A percentile compares a stretch with the other conserved stretches of the same genome.
Evolutionary conservation across 176 grass and related monocot genomes (phyloP).

Genomic region (Avena insularis): DNA sequence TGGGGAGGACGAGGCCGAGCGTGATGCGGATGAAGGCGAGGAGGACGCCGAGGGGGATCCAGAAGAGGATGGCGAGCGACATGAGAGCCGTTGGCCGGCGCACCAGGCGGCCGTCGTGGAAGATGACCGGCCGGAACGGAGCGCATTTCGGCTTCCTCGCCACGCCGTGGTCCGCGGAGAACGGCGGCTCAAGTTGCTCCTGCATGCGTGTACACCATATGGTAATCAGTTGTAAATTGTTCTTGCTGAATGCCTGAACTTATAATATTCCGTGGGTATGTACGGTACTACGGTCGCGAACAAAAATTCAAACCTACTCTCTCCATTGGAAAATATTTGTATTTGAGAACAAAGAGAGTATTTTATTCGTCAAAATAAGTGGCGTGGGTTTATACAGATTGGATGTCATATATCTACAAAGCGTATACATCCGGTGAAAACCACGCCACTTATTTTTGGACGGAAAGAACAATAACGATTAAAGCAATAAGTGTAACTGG

Average conservation of each 20-base stretch:
- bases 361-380: too few species aligned
- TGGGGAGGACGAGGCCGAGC: constrained; percentile 66
- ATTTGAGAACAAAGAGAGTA: too few species aligned
- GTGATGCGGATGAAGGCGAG: constrained; percentile 75
- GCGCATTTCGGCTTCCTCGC: neutral
- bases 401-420: too few species aligned
- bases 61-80: constrained; percentile 75
- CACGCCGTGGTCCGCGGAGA: constrained; percentile 24
- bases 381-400: too few species aligned
- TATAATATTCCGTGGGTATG: too few species aligned
- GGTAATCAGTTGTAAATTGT: neutral
- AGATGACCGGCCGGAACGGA: constrained; percentile 73
- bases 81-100: constrained; percentile 72
- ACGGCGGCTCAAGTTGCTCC: constrained; percentile 60
- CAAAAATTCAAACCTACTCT: too few species aligned
- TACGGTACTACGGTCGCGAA: too few species aligned
- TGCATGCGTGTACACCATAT: constrained; percentile 39
- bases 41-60: constrained; percentile 71
- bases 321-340: too few species aligned
- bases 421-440: too few species aligned
- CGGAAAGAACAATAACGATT: too few species aligned
- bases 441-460: too few species aligned
- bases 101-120: constrained; percentile 88
- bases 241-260: neutral
- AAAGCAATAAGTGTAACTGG: too few species aligned